Conservation (phyloP, 2,329 filamentous ascomycete genomes). For the Aspergillus quadricinctus region DNA sequence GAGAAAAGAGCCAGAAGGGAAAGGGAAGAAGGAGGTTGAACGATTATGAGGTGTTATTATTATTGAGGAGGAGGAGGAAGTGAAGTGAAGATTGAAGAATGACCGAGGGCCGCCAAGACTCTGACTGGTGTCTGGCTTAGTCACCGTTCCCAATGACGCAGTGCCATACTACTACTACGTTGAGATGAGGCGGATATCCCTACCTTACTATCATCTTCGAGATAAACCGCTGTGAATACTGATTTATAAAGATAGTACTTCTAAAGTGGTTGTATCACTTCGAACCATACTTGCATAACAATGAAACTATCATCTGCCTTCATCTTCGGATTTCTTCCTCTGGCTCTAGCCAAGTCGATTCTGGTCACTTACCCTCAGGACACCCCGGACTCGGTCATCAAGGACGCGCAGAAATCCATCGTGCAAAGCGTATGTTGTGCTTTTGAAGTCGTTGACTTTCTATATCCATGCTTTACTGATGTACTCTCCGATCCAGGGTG, state of each 20-base stretch:
- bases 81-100: not conserved
- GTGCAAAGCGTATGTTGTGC: conserved; percentile 52
- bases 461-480: conserved; percentile 10
- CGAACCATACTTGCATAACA: not conserved
- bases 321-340: conserved; percentile 55
- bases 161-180: not conserved
- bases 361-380: conserved; percentile 72
- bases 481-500: conserved; percentile 45
- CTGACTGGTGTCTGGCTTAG: not conserved
- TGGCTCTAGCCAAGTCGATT: conserved; percentile 68
- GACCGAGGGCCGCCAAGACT: not conserved
- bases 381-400: conserved; percentile 63
- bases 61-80: not conserved
- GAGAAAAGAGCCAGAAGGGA: not conserved
- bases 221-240: not conserved
- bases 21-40: conserved; percentile 2
- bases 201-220: not conserved
- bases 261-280: not conserved
- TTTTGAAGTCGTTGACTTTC: not conserved
- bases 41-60: not conserved
- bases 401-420: conserved; percentile 68
- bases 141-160: not conserved
- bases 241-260: not conserved
- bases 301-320: conserved; percentile 65
- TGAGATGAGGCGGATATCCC: not conserved